phyloP scores from a whole-genome alignment of 306 rosid species.

The Canavalia ensiformis region DNA sequence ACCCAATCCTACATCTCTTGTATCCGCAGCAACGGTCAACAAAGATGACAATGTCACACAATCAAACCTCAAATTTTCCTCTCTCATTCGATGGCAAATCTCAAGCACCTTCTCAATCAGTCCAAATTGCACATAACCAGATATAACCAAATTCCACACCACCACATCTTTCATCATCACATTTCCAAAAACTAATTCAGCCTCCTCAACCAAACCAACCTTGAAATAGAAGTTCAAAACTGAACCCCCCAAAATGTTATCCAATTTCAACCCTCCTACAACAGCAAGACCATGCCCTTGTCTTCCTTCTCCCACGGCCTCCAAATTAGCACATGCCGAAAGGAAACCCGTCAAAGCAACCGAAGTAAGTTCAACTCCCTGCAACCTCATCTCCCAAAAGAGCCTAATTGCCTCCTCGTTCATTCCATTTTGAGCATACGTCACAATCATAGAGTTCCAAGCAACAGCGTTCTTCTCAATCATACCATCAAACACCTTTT shows the following conservation, averaged over 20 bases:
- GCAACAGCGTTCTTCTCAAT: conserved; percentile 64
- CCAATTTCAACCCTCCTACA: conserved; percentile 65
- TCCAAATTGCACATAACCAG: conserved; percentile 70
- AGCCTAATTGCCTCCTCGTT: conserved; percentile 66
- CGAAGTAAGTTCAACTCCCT: conserved; percentile 59
- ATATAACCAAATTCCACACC: conserved; percentile 82
- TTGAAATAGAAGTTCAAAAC: conserved; percentile 78
- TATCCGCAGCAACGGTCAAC: conserved; percentile 69
- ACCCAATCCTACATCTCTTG: conserved; percentile 62
- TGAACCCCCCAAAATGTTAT: conserved; percentile 74
- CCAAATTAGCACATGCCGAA: conserved; percentile 74
- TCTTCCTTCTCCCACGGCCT: conserved; percentile 68
- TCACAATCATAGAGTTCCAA: conserved; percentile 83
- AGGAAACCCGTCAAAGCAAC: conserved; percentile 76
- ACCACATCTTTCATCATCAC: conserved; percentile 71
- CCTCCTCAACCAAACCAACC: conserved; percentile 79
- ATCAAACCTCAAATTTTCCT: conserved; percentile 72
- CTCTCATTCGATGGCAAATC: conserved; percentile 64
- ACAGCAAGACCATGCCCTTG: conserved; percentile 80
- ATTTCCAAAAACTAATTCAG: conserved; percentile 62
- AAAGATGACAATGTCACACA: conserved; percentile 75
- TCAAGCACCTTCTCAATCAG: conserved; percentile 65
- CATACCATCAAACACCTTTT: conserved; percentile 73
- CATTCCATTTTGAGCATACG: conserved; percentile 69
- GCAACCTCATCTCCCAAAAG: conserved; percentile 67